phyloP scores from a whole-genome alignment of 306 rosid genomes.

The Quercus rubra region DNA sequence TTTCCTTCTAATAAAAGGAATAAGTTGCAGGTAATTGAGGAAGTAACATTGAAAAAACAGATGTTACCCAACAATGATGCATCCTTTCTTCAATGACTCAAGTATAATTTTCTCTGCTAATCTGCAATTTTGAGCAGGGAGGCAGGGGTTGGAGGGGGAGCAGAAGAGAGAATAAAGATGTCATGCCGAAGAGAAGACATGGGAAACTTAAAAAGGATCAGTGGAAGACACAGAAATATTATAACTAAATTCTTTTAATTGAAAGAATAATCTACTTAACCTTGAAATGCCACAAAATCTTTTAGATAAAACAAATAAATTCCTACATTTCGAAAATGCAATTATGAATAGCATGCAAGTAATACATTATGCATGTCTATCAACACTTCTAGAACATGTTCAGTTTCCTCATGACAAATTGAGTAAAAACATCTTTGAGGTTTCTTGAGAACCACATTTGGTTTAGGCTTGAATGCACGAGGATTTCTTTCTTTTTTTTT shows the following conservation, averaged over 20 bases:
- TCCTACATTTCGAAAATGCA: neutral
- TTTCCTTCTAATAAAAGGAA: neutral
- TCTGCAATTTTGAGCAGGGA: slow-evolving; percentile 42
- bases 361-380: no score
- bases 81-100: slow-evolving; percentile 54
- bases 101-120: slow-evolving; percentile 80
- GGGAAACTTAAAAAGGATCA: neutral
- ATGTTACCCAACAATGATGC: slow-evolving; percentile 59
- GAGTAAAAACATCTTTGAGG: neutral
- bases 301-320: neutral
- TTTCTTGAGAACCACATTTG: neutral
- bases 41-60: slow-evolving; percentile 2
- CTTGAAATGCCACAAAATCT: neutral
- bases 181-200: neutral
- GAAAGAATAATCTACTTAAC: neutral
- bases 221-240: neutral
- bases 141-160: neutral
- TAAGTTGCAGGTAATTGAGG: slow-evolving; percentile 9
- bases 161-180: slow-evolving; percentile 16
- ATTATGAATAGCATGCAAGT: neutral
- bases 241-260: neutral
- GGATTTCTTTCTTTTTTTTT: neutral
- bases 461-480: neutral
- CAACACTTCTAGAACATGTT: neutral
- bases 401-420: neutral